Evolutionary conservation across 2,329 filamentous ascomycete genomes (phyloP).

Genomic region (Arthrocladium fulminans): DNA sequence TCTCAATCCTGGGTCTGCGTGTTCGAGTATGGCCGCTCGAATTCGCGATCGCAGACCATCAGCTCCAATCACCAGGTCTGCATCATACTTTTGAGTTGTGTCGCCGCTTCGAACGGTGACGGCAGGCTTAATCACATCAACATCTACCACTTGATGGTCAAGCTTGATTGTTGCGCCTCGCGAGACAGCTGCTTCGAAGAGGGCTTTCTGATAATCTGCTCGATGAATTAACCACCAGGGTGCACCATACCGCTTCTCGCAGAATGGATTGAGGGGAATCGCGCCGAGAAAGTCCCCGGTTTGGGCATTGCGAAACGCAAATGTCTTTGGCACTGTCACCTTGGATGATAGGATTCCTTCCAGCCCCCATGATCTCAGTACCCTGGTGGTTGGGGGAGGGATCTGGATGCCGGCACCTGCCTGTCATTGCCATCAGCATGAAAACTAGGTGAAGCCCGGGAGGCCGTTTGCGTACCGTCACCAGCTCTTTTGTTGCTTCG

Average conservation of each 20-base stretch:
- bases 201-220: constrained; percentile 22
- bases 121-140: constrained; percentile 59
- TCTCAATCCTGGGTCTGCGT: constrained; percentile 10
- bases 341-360: background rate
- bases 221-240: constrained; percentile 28
- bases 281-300: background rate
- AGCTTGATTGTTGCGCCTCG: constrained; percentile 15
- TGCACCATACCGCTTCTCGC: constrained; percentile 23
- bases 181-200: constrained; percentile 38
- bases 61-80: constrained; percentile 25
- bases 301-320: background rate
- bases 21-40: constrained; percentile 31
- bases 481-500: constrained; percentile 33
- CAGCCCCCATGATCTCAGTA: constrained; percentile 26
- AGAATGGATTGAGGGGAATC: constrained; percentile 76
- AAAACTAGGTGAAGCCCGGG: background rate
- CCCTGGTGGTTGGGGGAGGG: constrained; percentile 27
- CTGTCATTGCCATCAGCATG: constrained; percentile 12
- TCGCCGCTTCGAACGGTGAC: constrained; percentile 61
- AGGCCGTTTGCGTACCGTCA: constrained; percentile 27
- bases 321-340: background rate
- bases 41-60: constrained; percentile 26
- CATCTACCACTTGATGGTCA: constrained; percentile 19
- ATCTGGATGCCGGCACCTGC: constrained; percentile 30
- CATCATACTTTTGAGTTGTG: constrained; percentile 16